Evolutionary conservation across 345 rosid species (phyloP).

Genomic region (Melaleuca alternifolia): DNA sequence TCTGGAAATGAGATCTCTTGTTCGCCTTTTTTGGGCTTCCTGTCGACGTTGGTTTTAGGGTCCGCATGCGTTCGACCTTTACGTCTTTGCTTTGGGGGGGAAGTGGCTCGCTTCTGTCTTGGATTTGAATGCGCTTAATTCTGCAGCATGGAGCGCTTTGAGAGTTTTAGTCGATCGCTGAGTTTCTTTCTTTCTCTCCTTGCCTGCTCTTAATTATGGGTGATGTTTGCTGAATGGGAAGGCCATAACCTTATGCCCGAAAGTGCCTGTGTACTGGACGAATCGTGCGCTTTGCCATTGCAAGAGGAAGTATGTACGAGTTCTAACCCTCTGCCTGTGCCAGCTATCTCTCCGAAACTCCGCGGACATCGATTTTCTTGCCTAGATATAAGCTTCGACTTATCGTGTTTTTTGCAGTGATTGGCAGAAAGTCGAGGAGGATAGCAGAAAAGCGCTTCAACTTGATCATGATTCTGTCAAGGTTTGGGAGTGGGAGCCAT

Average conservation of each 20-base stretch:
- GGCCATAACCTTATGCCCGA: constrained; percentile 84
- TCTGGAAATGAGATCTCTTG: background rate
- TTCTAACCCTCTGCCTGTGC: background rate
- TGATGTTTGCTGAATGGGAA: constrained; percentile 2
- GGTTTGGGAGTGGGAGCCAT: constrained; percentile 16
- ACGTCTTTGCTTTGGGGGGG: too few relatives aligned
- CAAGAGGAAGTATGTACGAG: constrained; percentile 60
- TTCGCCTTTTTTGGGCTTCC: background rate
- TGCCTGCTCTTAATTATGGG: background rate
- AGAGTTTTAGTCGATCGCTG: background rate
- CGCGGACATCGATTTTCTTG: too few relatives aligned
- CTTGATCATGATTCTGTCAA: background rate
- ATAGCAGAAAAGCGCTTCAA: constrained; percentile 20
- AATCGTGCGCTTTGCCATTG: constrained; percentile 83
- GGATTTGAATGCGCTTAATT: too few relatives aligned
- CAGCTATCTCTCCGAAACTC: too few relatives aligned
- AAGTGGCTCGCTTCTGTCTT: too few relatives aligned
- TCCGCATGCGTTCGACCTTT: too few relatives aligned
- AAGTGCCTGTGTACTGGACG: constrained; percentile 74
- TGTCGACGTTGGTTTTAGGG: background rate
- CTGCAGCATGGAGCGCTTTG: too few relatives aligned
- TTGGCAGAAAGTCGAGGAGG: constrained; percentile 76
- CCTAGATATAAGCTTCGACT: background rate
- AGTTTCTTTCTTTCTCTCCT: background rate
- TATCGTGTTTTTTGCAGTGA: constrained; percentile 24